Conservation (phyloP, 192 early-diverging fungal genomes). For the Entophlyctis helioformis region DNA sequence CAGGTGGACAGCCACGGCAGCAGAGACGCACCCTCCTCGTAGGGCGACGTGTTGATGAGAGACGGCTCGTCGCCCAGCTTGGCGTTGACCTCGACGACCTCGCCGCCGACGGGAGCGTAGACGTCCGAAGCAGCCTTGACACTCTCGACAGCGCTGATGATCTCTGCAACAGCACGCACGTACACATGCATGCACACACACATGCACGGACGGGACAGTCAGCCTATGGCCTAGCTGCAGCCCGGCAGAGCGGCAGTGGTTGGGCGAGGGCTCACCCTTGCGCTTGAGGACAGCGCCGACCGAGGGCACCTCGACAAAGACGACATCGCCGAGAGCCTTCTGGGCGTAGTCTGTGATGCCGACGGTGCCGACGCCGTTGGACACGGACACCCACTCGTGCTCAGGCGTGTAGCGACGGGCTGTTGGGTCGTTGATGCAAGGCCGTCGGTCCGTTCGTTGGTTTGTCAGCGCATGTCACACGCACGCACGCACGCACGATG, state of each 20-base stretch:
- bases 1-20: too few relatives aligned
- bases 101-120: constrained; percentile 74
- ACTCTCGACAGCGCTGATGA: constrained; percentile 82
- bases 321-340: constrained; percentile 83
- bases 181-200: too few relatives aligned
- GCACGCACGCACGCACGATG: too few relatives aligned
- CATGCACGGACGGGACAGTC: too few relatives aligned
- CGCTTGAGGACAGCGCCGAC: constrained; percentile 49
- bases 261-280: constrained; percentile 30
- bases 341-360: constrained; percentile 92
- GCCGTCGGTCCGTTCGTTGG: too few relatives aligned
- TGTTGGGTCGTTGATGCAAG: neutral
- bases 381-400: constrained; percentile 83
- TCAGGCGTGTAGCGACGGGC: constrained; percentile 63
- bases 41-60: constrained; percentile 67
- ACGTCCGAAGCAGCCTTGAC: constrained; percentile 94
- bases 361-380: constrained; percentile 64
- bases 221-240: too few relatives aligned
- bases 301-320: constrained; percentile 80
- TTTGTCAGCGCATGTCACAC: too few relatives aligned
- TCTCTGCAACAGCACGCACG: too few relatives aligned
- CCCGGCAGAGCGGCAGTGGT: too few relatives aligned
- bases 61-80: constrained; percentile 52
- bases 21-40: constrained; percentile 48
- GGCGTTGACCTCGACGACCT: constrained; percentile 68